Conservation (phyloP, 805 yeast genomes). For the Wickerhamomyces chambardii region DNA sequence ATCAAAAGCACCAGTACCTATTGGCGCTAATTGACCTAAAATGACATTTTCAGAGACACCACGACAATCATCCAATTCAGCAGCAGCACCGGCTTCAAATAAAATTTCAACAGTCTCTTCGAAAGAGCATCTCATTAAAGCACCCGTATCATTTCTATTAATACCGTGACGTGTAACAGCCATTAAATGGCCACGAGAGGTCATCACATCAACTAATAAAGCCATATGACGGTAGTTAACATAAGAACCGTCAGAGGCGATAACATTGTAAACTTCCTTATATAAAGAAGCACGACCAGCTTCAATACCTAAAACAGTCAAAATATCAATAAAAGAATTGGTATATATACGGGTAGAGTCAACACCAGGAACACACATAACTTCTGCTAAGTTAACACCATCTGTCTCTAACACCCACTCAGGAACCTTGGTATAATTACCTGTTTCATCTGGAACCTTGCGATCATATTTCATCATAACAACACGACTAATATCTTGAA, state of each 20-base stretch:
- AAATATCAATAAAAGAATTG: constrained; percentile 91
- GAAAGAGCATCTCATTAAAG: constrained; percentile 97
- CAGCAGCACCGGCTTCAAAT: constrained; percentile 96
- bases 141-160: constrained; percentile 98
- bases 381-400: constrained; percentile 94
- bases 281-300: constrained; percentile 94
- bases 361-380: constrained; percentile 91
- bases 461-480: constrained; percentile 78
- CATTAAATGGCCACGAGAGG: constrained; percentile 96
- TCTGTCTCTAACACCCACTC: constrained; percentile 99
- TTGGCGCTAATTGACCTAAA: constrained; percentile 96
- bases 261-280: constrained; percentile 91
- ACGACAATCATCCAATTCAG: constrained; percentile 95
- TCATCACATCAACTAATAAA: constrained; percentile 94
- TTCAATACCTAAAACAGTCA: constrained; percentile 95
- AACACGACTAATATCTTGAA: constrained; percentile 79
- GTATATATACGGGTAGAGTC: constrained; percentile 88
- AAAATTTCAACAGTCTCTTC: constrained; percentile 98
- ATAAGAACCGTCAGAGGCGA: constrained; percentile 99
- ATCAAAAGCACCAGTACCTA: constrained; percentile 98
- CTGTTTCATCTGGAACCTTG: constrained; percentile 64
- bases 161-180: constrained; percentile 99
- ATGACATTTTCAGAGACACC: constrained; percentile 98
- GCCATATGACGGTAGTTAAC: constrained; percentile 99
- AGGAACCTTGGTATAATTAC: constrained; percentile 81